These are phyloP conservation scores for Neonectria sp. DNA, from an alignment of 2,329 filamentous ascomycete species.

Conservation along the genomic window DNA sequence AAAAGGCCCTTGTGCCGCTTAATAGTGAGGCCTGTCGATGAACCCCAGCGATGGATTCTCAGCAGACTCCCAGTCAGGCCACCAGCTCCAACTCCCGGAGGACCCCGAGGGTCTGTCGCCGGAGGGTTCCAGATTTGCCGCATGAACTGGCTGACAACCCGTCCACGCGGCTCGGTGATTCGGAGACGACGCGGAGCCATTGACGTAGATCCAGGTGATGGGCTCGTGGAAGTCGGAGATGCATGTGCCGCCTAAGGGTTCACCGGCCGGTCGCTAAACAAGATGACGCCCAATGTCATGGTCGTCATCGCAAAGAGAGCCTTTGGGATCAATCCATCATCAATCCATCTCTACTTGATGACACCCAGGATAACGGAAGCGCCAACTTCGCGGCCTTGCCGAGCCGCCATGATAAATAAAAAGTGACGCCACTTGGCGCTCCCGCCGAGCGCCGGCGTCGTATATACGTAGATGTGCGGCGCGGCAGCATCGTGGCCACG, in stretches of 20 bases:
- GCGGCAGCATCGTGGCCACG: constrained; percentile 11
- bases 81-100: constrained; percentile 16
- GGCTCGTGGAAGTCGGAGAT: background rate
- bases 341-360: background rate
- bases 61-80: constrained; percentile 23
- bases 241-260: background rate
- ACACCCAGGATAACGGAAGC: background rate
- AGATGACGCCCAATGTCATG: background rate
- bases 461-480: constrained; percentile 4
- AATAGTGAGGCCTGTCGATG: background rate
- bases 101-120: constrained; percentile 9
- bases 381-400: constrained; percentile 6
- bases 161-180: constrained; percentile 1
- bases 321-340: too few species aligned
- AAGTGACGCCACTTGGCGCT: constrained; percentile 23
- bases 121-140: constrained; percentile 9
- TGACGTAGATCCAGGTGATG: background rate
- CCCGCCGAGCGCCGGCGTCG: constrained; percentile 11
- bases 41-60: constrained; percentile 18
- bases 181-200: background rate
- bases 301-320: background rate
- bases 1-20: background rate
- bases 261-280: background rate
- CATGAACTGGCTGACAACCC: constrained; percentile 20
- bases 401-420: background rate